Evolutionary conservation across 2,329 filamentous ascomycete species (phyloP).

Genomic region (Tolypocladium cylindrosporum): DNA sequence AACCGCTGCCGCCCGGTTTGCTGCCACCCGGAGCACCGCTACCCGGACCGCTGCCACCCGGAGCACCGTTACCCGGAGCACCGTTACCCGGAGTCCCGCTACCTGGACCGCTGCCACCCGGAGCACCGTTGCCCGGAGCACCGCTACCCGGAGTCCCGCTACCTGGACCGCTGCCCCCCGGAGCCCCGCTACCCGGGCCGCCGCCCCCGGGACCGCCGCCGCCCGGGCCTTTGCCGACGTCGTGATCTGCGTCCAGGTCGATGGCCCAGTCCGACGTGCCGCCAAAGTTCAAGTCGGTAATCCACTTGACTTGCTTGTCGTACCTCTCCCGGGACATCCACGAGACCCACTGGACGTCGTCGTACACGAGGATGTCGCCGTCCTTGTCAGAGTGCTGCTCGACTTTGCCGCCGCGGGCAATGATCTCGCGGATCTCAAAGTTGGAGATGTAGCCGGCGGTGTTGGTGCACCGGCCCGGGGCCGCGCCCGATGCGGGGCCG

Average conservation of each 20-base stretch:
- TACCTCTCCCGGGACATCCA: not conserved
- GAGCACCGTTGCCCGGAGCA: not conserved
- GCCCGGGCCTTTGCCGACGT: not conserved
- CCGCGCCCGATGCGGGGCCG: conserved; percentile 12
- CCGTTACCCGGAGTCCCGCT: not conserved
- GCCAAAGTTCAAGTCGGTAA: not conserved
- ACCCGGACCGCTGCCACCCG: not conserved
- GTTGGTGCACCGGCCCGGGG: conserved; percentile 14
- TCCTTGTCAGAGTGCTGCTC: not conserved
- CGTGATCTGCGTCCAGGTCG: not conserved
- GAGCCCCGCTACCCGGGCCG: not conserved
- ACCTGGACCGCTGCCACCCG: not conserved
- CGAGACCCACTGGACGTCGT: conserved; percentile 7
- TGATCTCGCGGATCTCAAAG: conserved; percentile 16
- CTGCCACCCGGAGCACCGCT: not conserved
- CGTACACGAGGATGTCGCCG: conserved; percentile 10
- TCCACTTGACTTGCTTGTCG: not conserved
- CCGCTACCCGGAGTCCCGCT: not conserved
- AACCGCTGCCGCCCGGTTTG: not conserved
- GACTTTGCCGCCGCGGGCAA: not conserved
- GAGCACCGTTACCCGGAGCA: not conserved
- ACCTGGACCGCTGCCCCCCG: not conserved
- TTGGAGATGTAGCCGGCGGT: conserved; percentile 21
- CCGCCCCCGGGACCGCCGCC: not conserved
- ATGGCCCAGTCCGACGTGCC: not conserved